Conservation (phyloP, 2,329 filamentous ascomycete species). For the Monilinia fructicola region DNA sequence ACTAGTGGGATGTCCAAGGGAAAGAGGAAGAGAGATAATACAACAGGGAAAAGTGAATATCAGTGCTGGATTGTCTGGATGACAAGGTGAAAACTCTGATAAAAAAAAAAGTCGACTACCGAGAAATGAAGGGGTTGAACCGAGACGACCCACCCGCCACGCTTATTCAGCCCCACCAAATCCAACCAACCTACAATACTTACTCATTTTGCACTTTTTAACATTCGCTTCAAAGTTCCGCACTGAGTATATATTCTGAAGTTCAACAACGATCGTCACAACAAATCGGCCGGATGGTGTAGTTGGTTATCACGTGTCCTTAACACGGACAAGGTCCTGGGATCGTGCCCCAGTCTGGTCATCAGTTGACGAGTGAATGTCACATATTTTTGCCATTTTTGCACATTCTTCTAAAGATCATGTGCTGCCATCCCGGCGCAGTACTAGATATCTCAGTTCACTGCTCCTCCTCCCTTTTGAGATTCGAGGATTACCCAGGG, state of each 20-base stretch:
- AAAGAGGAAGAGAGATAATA: neutral
- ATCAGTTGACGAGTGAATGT: rapidly evolving
- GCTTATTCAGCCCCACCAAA: neutral
- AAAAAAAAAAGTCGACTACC: neutral
- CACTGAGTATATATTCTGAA: neutral
- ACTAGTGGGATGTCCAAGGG: neutral
- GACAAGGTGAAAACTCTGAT: neutral
- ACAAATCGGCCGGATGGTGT: constrained; percentile 9
- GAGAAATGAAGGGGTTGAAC: constrained; percentile 18
- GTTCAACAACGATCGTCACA: neutral
- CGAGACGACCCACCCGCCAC: neutral
- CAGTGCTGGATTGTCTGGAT: neutral
- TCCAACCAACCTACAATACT: no score
- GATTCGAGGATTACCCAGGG: no score
- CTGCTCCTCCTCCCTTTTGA: no score
- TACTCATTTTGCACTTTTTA: neutral
- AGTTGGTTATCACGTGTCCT: constrained; percentile 22
- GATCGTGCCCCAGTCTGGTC: neutral
- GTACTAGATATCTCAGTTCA: no score
- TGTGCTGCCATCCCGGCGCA: neutral
- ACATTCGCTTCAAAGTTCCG: neutral
- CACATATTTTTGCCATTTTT: neutral
- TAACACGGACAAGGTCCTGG: constrained; percentile 21
- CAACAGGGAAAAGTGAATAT: neutral
- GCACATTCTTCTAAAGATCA: no score